Base-by-base conservation (phyloP, 2,329 filamentous ascomycete genomes). In the Exophiala lecanii-corni region DNA sequence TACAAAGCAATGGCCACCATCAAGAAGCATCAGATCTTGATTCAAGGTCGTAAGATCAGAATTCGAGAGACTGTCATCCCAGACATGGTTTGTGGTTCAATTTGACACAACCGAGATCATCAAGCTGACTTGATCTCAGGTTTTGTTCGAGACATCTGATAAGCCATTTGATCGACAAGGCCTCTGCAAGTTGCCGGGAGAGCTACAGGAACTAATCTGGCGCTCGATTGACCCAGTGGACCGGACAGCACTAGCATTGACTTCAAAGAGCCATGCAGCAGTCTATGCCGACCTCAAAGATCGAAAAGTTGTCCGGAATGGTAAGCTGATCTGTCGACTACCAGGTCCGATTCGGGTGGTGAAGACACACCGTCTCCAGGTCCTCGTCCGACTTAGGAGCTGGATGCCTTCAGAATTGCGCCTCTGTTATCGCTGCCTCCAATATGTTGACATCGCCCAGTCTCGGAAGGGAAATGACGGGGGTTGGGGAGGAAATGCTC, bases 381-480 rank as follows among this genome's bases (percentile, higher is more conserved):
- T 55, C 31, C 44, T 55, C 6, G 41, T 50, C 17, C 43, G 53
- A 15, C 35, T 54, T n/a, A 35, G 42, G 36, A 17, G 31, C 1
- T 47, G 41, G 38, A 45, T 50, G 30, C 37, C 44, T 4, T 16
- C n/a, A 4, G 42, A 43, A 18, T 48, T 46, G 21, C 49, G 42
- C 12, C 51, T 55, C 17, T 55, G 53, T 38, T 55, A 49, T 38
- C 35, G 17, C 5, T 55, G 53, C 39, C 19, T 41, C 28, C 36
- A 45, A 9, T 54, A 44, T 32, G 38, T 53, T 30, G 37, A 49
- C 25, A 17, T 19, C 1, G 26, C 10, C 7, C 20, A 49, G n/a
- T 28, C 17, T 10, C 25, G 34, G 35, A 44, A 42, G 9, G 5
- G 4, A 3, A 19, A 13, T 9, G n/a, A n/a, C n/a, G 43, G 46